Base-by-base conservation (phyloP, 108 stramenopile genomes). In the Chaetoceros muelleri region DNA sequence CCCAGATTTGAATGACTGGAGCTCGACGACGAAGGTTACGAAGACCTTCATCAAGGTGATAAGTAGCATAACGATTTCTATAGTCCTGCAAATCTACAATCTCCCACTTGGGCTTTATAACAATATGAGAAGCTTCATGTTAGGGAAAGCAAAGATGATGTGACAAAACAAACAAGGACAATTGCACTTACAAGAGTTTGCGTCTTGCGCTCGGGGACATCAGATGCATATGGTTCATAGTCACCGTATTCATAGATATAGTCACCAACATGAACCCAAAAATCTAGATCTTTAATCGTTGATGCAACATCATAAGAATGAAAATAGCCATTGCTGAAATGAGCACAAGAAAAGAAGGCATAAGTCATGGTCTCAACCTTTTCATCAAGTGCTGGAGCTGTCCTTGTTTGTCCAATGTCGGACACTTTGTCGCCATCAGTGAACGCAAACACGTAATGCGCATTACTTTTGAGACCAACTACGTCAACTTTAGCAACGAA, bases 291-390 rank as follows among this genome's bases (percentile, higher is more conserved):
- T 0, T 20, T 8, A 19, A 64, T 52, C 2, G 62, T 63, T 5
- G 69, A 63, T 0, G 58, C 63, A 30, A 70, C 27, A 30, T 70
- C 69, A 49, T 70, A 70, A 3, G 57, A 46, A 52, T 70, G 69
- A 30, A 70, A 70, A 50, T 65, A 70, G 10, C 69, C 69, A 29
- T 52, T 58, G 22, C 16, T 24, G 28, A 64, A 70, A n/a, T 62
- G 28, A 0, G 69, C 28, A 60, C 69, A 70, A 1, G 57, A 58
- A 22, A 65, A 70, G 31, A 65, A 7, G 2, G 58, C 63, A 46
- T 65, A 70, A 8, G 5, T 58, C 20, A 70, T 25, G 52, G 58
- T 30, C 10, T 47, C 24, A 18, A 60, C 69, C 22, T 64, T 40
- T 28, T 48, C 69, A 17, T 52, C 50, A 5, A 22, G 3, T 19